These are phyloP conservation scores for Orbilia javanica DNA, from an alignment of 2,329 filamentous ascomycete genomes.

Conservation along the genomic window DNA sequence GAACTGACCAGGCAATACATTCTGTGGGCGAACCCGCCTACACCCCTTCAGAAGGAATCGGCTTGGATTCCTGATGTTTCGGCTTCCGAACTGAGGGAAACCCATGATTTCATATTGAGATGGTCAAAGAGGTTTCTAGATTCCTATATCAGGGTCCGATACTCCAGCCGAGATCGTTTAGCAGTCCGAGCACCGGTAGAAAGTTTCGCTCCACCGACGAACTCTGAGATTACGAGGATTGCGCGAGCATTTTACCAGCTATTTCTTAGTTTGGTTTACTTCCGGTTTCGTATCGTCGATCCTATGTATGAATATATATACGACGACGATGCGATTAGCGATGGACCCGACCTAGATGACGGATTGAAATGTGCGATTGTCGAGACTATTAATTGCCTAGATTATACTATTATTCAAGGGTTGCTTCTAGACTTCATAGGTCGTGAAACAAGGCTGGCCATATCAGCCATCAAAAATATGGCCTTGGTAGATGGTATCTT, in stretches of 20 bases:
- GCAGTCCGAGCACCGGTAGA: neutral
- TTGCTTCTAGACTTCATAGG: neutral
- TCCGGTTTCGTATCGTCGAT: neutral
- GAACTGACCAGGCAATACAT: conserved; percentile 11
- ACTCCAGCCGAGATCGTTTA: neutral
- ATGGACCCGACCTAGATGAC: neutral
- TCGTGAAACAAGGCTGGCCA: neutral
- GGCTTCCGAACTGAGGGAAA: neutral
- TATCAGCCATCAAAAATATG: neutral
- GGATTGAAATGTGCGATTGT: neutral
- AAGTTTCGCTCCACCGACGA: neutral
- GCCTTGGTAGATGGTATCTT: neutral
- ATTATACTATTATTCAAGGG: neutral
- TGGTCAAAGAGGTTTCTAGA: conserved; percentile 7
- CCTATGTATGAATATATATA: neutral
- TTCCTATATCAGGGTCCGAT: neutral
- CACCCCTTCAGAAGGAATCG: neutral
- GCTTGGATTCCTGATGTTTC: conserved; percentile 5
- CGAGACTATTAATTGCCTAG: neutral
- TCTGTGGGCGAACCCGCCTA: conserved; percentile 15
- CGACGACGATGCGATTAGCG: neutral
- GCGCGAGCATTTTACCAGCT: conserved; percentile 9
- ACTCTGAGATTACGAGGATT: conserved; percentile 3
- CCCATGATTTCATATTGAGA: conserved; percentile 1
- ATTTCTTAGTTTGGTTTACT: conserved; percentile 4